Conservation (phyloP, 2,329 filamentous ascomycete genomes). For the Alternaria sp. region DNA sequence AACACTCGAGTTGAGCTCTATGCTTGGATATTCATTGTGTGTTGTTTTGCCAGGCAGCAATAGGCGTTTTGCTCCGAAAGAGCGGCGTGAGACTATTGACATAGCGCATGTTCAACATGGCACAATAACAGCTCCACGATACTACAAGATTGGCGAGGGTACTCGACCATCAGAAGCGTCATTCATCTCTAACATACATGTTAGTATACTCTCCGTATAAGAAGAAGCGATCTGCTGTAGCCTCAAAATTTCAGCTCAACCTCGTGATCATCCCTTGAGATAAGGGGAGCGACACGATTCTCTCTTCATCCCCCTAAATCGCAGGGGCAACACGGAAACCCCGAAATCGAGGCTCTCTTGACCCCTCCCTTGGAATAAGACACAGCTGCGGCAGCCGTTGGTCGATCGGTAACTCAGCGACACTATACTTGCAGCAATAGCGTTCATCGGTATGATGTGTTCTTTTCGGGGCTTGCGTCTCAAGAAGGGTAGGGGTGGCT, state of each 20-base stretch:
- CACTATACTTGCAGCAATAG: constrained; percentile 8
- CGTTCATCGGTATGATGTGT: constrained; percentile 7
- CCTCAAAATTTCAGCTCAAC: background rate
- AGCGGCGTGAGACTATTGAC: constrained; percentile 5
- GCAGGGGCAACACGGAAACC: constrained; percentile 25
- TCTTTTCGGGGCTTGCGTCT: constrained; percentile 8
- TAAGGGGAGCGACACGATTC: background rate
- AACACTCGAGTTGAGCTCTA: background rate
- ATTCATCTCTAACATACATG: background rate
- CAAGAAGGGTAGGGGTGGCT: background rate
- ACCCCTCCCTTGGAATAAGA: constrained; percentile 14
- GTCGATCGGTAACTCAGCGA: constrained; percentile 16
- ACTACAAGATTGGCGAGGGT: constrained; percentile 3
- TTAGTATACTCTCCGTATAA: too few relatives aligned
- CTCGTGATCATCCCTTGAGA: background rate
- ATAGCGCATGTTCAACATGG: constrained; percentile 28
- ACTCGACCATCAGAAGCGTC: background rate
- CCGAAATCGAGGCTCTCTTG: constrained; percentile 14
- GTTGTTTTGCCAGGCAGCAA: background rate
- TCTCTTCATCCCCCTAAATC: background rate
- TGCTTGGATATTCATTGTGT: background rate
- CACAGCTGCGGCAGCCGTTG: constrained; percentile 19
- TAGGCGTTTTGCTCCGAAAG: background rate
- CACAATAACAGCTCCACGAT: constrained; percentile 18
- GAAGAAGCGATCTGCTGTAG: too few relatives aligned